Conservation (phyloP, 2,329 filamentous ascomycete genomes). For the Dryadomyces quercivorus region DNA sequence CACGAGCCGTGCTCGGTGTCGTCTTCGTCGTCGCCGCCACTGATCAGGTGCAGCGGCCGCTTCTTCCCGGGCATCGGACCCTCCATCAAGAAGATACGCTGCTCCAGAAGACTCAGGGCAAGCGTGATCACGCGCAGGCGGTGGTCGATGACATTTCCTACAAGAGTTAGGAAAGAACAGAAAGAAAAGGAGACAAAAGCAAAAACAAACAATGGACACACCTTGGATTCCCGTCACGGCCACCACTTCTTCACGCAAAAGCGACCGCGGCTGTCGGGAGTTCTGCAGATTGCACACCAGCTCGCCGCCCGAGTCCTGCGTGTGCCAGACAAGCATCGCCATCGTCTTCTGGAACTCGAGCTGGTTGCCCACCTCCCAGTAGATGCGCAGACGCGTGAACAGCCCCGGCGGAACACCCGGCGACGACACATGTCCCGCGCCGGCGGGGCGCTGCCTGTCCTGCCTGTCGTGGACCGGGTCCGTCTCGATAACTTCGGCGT, state of each 20-base stretch:
- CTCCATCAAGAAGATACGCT: not conserved
- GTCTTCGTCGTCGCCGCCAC: not conserved
- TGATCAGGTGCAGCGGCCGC: not conserved
- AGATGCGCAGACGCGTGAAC: constrained; percentile 5
- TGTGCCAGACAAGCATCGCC: constrained; percentile 3
- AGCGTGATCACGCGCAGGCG: constrained; percentile 1
- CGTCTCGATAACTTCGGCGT: not conserved
- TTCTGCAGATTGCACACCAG: not conserved
- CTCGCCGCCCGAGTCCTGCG: not conserved
- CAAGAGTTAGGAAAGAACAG: not conserved
- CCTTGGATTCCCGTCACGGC: not conserved
- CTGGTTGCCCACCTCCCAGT: constrained; percentile 7
- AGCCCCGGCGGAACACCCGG: not conserved
- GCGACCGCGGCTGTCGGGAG: not conserved
- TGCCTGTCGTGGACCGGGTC: not conserved
- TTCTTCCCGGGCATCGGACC: constrained; percentile 1
- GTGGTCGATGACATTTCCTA: not conserved
- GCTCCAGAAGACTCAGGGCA: not conserved
- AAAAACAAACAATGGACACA: too few species aligned
- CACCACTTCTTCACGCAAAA: constrained; percentile 3
- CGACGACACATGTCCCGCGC: too few species aligned
- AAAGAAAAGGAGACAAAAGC: not conserved
- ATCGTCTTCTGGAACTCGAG: constrained; percentile 1
- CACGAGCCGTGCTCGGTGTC: not conserved
- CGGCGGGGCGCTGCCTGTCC: too few species aligned